Base-by-base conservation (phyloP, 257 asterid genomes). In the Dorcoceras hygrometricum region DNA sequence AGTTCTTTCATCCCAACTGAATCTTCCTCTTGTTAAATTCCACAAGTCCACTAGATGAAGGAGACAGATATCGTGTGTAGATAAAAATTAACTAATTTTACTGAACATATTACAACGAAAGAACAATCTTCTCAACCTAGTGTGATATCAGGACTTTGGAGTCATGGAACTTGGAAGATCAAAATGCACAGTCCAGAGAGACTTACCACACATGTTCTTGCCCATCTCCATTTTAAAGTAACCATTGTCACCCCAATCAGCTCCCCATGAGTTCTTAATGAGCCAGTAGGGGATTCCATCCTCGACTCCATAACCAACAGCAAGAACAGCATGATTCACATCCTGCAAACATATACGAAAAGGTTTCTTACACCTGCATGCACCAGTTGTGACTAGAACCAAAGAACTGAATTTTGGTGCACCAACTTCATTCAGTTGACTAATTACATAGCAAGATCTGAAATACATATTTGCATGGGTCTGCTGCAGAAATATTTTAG, bases 191-290 rank as follows among this genome's bases (percentile, higher is more conserved):
- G 23, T 27, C 11, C 34, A 46, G 11, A 16, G 25, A 19, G 22
- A 79, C 88, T 84, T 74, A 92, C 97, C 97, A 74, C 97, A 92
- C 97, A 87, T 89, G 86, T 92, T 92, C 83, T 87, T 92, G 71
- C 96, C 99, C 90, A 84, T 71, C 84, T 88, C 97, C 96, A 90
- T 94, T 79, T 94, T 94, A 66, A 94, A 94, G 82, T 90, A 94
- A 7, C 97, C 97, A 1, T 84, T 22, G 77, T 84, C 96, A 51
- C 97, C 99, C 97, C 97, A 90, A 57, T 81, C 82, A 59, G 82
- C 85, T 80, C 97, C 99, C 99, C 99, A 90, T 6, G 99, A 94
- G 75, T 94, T 90, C 80, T 94, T 94, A 63, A 94, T 85, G 68
- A 94, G 91, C 97, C 97, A 90, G 54, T 90, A 90, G 0, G 96